phyloP scores from a whole-genome alignment of 2,329 filamentous ascomycete species.

The Colletotrichum navitas region DNA sequence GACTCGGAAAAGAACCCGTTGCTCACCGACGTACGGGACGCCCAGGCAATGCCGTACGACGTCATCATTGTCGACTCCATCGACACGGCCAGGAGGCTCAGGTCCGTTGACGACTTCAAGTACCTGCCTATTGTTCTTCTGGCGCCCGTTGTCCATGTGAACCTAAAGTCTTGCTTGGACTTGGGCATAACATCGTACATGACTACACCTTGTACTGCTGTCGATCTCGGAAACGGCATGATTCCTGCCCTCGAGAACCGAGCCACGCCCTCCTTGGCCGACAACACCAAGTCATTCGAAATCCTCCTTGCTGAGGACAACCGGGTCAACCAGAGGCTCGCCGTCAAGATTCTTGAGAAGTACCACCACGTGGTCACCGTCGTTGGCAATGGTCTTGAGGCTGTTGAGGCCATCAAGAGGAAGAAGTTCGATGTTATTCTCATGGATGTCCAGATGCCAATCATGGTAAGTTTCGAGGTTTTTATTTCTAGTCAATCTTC shows the following conservation, averaged over 20 bases:
- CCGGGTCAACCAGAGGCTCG: slow-evolving; percentile 94
- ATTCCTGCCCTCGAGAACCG: slow-evolving; percentile 94
- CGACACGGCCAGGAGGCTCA: slow-evolving; percentile 85
- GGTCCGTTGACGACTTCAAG: slow-evolving; percentile 94
- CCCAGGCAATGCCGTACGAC: slow-evolving; percentile 81
- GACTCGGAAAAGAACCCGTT: slow-evolving; percentile 77
- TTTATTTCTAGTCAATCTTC: slow-evolving; percentile 29
- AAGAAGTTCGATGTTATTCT: slow-evolving; percentile 96
- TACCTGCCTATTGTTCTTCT: slow-evolving; percentile 96
- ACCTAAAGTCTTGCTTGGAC: slow-evolving; percentile 92
- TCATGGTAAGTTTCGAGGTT: slow-evolving; percentile 77
- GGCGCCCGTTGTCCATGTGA: slow-evolving; percentile 89
- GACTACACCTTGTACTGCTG: slow-evolving; percentile 94
- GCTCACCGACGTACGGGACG: slow-evolving; percentile 65
- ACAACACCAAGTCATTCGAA: slow-evolving; percentile 95
- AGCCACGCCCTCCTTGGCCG: slow-evolving; percentile 89
- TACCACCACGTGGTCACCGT: slow-evolving; percentile 94
- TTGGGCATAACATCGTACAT: slow-evolving; percentile 99
- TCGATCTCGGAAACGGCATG: slow-evolving; percentile 96
- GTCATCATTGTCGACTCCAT: slow-evolving; percentile 97
- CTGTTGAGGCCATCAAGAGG: slow-evolving; percentile 90
- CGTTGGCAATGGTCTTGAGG: slow-evolving; percentile 94
- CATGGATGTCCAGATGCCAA: slow-evolving; percentile 99
- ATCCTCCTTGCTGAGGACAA: slow-evolving; percentile 98
- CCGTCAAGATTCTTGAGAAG: slow-evolving; percentile 97